These are phyloP conservation scores for Uncinocarpus reesii DNA, from an alignment of 2,329 filamentous ascomycete species.

Conservation along the genomic window DNA sequence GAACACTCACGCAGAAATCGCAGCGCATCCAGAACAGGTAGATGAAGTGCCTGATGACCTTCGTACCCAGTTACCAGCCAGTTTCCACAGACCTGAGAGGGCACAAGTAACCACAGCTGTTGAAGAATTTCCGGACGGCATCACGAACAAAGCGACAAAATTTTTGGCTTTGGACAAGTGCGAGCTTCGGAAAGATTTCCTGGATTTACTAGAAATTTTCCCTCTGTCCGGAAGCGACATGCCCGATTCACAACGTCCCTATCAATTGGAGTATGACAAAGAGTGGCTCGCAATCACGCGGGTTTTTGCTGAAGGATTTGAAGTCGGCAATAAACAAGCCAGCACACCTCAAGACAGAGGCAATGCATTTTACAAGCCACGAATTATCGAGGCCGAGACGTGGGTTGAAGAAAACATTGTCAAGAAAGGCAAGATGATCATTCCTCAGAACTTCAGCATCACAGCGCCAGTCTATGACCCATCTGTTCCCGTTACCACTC, in stretches of 20 bases:
- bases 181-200: constrained; percentile 55
- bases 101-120: constrained; percentile 40
- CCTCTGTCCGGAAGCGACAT: constrained; percentile 34
- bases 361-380: constrained; percentile 55
- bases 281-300: constrained; percentile 95
- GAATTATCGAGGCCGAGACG: constrained; percentile 58
- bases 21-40: constrained; percentile 9
- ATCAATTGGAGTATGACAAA: constrained; percentile 67
- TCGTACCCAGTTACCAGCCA: constrained; percentile 63
- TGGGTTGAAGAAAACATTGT: constrained; percentile 78
- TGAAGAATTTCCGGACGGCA: constrained; percentile 57
- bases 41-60: constrained; percentile 51
- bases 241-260: constrained; percentile 35
- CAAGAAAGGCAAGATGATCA: constrained; percentile 47
- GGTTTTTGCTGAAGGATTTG: constrained; percentile 58
- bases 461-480: constrained; percentile 64
- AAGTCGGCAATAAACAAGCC: constrained; percentile 51
- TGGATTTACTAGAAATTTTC: constrained; percentile 62
- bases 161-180: constrained; percentile 94
- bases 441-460: constrained; percentile 67
- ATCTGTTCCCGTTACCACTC: constrained; percentile 46
- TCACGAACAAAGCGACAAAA: constrained; percentile 66
- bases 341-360: constrained; percentile 52
- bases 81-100: constrained; percentile 48
- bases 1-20: neutral